These are phyloP conservation scores for Blakeslea trispora DNA, from an alignment of 371 early-diverging fungal species.

Conservation along the genomic window DNA sequence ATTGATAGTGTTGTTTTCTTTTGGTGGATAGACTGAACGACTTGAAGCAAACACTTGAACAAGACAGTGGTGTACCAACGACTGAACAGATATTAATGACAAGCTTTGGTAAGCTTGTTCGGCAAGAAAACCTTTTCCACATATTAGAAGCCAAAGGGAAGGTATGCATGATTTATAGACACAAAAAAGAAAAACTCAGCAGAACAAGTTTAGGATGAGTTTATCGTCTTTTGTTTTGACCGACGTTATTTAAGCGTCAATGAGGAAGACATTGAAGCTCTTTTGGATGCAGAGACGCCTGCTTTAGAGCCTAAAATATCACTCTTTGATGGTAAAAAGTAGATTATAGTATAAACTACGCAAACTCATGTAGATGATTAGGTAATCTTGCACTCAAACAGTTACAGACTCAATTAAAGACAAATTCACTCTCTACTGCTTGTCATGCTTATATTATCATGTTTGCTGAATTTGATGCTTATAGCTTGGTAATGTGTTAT, in stretches of 20 bases:
- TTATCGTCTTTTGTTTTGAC: constrained; percentile 49
- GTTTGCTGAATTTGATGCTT: constrained; percentile 34
- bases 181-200: no score
- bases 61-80: constrained; percentile 49
- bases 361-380: constrained; percentile 6
- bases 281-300: constrained; percentile 45
- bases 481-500: constrained; percentile 44
- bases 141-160: constrained; percentile 52
- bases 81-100: constrained; percentile 65
- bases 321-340: constrained; percentile 37
- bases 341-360: no score
- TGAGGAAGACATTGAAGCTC: constrained; percentile 28
- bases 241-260: constrained; percentile 40
- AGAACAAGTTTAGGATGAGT: constrained; percentile 51
- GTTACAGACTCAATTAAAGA: constrained; percentile 12
- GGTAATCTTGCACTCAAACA: background rate
- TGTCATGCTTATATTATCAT: constrained; percentile 26
- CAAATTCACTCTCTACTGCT: constrained; percentile 8
- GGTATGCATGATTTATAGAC: no score
- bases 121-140: constrained; percentile 50
- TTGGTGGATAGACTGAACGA: constrained; percentile 46
- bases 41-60: constrained; percentile 51
- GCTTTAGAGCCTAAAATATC: constrained; percentile 33
- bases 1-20: background rate
- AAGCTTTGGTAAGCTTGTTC: constrained; percentile 57